These are phyloP conservation scores for Aquilaria agallochum DNA, from an alignment of 441 rosid genomes.

Conservation along the genomic window DNA sequence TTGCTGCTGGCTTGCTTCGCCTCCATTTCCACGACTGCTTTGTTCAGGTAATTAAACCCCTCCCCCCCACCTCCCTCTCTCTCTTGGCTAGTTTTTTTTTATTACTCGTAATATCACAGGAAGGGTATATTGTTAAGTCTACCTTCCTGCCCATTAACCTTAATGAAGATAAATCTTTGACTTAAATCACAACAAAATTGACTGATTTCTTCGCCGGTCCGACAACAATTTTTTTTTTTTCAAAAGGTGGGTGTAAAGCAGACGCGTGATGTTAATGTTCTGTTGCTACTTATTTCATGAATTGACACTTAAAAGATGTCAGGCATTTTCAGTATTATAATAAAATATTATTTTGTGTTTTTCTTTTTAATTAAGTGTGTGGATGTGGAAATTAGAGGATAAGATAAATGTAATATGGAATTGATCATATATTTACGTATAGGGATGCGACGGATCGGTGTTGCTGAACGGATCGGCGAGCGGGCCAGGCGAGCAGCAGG, in stretches of 20 bases:
- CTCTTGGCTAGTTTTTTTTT: not conserved
- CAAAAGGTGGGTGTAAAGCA: too few relatives aligned
- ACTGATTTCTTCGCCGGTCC: not conserved
- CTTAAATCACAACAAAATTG: not conserved
- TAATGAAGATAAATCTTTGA: not conserved
- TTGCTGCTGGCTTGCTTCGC: conserved; percentile 77
- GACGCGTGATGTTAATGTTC: not conserved
- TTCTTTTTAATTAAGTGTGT: not conserved
- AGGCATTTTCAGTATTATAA: not conserved
- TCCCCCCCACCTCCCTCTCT: too few relatives aligned
- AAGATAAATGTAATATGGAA: too few relatives aligned
- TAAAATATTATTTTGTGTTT: not conserved
- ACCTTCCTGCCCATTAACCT: not conserved
- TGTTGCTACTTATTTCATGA: not conserved
- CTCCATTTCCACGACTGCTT: conserved; percentile 89
- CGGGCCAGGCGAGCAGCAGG: conserved; percentile 66
- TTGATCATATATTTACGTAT: not conserved
- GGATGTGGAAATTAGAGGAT: not conserved
- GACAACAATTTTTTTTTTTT: not conserved
- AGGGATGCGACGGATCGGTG: conserved; percentile 82
- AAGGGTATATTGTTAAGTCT: not conserved
- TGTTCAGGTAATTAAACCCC: conserved; percentile 41
- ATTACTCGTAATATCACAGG: not conserved
- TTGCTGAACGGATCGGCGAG: conserved; percentile 64
- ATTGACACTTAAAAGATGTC: not conserved